Conservation (phyloP, 345 rosid genomes). For the Euphorbia peplus region DNA sequence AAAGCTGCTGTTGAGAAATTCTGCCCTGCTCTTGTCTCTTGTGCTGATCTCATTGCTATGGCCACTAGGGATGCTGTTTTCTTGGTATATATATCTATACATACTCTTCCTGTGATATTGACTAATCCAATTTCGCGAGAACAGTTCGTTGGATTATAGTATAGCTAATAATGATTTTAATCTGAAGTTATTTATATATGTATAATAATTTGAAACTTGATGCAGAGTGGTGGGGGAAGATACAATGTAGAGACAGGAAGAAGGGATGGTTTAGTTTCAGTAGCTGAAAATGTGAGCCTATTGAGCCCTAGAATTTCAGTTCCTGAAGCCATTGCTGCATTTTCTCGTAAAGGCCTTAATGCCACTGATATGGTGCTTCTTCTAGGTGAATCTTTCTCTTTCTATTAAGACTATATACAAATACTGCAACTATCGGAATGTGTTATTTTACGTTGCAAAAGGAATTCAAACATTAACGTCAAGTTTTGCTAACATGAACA, state of each 20-base stretch:
- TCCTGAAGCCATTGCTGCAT: constrained; percentile 38
- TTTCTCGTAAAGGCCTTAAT: constrained; percentile 36
- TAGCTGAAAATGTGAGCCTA: constrained; percentile 35
- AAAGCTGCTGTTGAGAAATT: constrained; percentile 39
- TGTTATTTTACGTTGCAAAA: too few relatives aligned
- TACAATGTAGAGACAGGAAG: constrained; percentile 61
- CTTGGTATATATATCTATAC: constrained; percentile 24
- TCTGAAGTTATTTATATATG: too few relatives aligned
- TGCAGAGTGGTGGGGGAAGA: constrained; percentile 44
- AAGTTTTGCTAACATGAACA: too few relatives aligned
- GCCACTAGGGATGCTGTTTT: constrained; percentile 54
- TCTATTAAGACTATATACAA: too few relatives aligned
- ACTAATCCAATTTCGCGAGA: too few relatives aligned
- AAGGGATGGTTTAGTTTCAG: constrained; percentile 51
- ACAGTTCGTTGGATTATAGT: too few relatives aligned
- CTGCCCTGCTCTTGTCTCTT: constrained; percentile 43
- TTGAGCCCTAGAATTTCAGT: constrained; percentile 48
- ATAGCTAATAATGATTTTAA: too few relatives aligned
- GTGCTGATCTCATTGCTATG: constrained; percentile 54
- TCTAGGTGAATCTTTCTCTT: constrained; percentile 33
- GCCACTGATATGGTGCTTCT: constrained; percentile 52
- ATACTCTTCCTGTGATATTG: too few relatives aligned
- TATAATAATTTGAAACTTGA: neutral
- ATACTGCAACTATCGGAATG: too few relatives aligned
- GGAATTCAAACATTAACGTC: too few relatives aligned